Evolutionary conservation across 208 protist species (phyloP), one percentile per base, ranked within the genome.

Genomic region (Leishmania mexicana): DNA sequence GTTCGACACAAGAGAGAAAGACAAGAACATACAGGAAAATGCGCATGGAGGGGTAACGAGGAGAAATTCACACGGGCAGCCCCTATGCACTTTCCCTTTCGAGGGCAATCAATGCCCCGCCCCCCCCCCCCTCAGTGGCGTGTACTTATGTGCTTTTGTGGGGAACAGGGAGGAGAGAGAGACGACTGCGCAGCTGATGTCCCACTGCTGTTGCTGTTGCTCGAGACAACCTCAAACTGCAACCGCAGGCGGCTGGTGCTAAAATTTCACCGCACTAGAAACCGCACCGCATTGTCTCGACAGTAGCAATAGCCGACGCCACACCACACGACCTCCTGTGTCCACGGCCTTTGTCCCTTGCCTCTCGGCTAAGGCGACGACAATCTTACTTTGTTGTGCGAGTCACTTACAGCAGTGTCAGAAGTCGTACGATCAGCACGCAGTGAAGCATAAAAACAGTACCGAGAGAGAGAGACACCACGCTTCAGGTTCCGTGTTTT

Each of bases 381-480:
- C n/a, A 17, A 17, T 75, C 24, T 28, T 64, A 5, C 47, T 57
- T 62, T 60, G 53, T 64, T 49, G 19, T 67, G 3, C 40, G 21
- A 78, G 51, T 78, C 75, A n/a, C 21, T 19, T 51, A 45, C 35
- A 53, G 53, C 58, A 49, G 49, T 75, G n/a, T 67, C 57, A 67
- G 7, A 51, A 68, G 57, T 64, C 35, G 57, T 68, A 31, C 28
- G 19, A 58, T 78, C 57, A 67, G 2, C 38, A 76, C 73, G 45
- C n/a, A 57, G 10, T 53, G 15, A 74, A 31, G 17, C 8, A 54
- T 19, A 28, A 10, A 75, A 47, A 64, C 40, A 76, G 19, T 31
- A 35, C 28, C 51, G 35, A 76, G 21, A 78, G 54, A 78, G 40
- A 68, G 54, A 78, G 40, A 68, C 24, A 24, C 6, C 40, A 68